Evolutionary conservation across 345 rosid species (phyloP).

Genomic region (Salix caprea): DNA sequence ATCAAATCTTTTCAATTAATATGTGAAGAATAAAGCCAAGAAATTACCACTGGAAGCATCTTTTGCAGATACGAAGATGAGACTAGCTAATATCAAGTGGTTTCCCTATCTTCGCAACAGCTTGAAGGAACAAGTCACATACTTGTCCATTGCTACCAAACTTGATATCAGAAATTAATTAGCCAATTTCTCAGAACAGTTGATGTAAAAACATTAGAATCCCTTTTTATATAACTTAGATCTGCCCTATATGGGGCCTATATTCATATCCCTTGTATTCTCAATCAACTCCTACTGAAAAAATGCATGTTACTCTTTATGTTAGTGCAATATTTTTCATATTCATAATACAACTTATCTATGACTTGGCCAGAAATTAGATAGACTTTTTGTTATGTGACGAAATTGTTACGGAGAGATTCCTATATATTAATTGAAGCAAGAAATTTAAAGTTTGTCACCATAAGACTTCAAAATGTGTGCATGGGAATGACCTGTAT

Average conservation of each 20-base stretch:
- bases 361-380: background rate
- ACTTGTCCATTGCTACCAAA: background rate
- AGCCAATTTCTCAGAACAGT: background rate
- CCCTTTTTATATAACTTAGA: background rate
- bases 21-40: background rate
- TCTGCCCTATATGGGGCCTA: background rate
- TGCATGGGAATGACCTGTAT: background rate
- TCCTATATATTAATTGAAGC: background rate
- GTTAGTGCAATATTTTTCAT: background rate
- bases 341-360: background rate
- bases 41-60: conserved; percentile 1
- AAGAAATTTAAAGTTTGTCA: background rate
- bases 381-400: background rate
- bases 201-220: background rate
- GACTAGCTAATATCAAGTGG: background rate
- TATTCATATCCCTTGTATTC: background rate
- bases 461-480: background rate
- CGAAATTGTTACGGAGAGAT: background rate
- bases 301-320: background rate
- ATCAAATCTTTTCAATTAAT: background rate
- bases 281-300: background rate
- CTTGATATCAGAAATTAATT: background rate
- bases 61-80: background rate
- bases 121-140: background rate
- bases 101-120: background rate